Evolutionary conservation across 805 yeast species (phyloP), one percentile per base, ranked within the genome.

Genomic region (Kodamaea kaohsiungensis): DNA sequence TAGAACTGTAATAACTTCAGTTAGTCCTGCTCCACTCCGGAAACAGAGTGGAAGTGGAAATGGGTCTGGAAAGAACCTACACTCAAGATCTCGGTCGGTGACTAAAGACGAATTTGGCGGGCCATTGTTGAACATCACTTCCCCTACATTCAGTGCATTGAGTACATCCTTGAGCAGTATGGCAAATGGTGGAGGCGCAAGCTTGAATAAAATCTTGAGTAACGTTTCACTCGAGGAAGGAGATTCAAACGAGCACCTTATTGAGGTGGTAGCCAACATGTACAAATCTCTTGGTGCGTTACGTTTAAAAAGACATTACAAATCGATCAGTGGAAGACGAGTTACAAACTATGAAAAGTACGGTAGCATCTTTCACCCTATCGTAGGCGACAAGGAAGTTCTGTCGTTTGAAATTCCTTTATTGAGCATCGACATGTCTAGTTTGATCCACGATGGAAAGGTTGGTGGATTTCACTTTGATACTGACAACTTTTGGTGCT

Each of bases 371-470:
- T 63, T 75, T 5, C 78, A 72, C 49, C 76, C 77, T 4, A 66
- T 74, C 4, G 66, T 69, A 2, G 62, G 68, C 53, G 79, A 75
- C 54, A 70, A 67, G 51, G 59, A 65, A 22, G 71, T 74, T 2
- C 78, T 79, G 1, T 68, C 76, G 2, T 70, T 75, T 9, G 73
- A 69, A 51, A 67, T 72, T 3, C 78, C 79, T 0, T 58, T 71
- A 18, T 53, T 68, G 47, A 60, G 61, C 13, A 54, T 75, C 42
- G 76, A 76, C 56, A 59, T 75, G 33, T 67, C 74, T 3, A 52
- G 61, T 27, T 66, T 70, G 55, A 62, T 69, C 13, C 61, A 62
- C 18, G 73, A 74, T 55, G 77, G 78, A 5, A 72, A 71, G 52
- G 63, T 76, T 15, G 70, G 68, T 35, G 71, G 70, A 5, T 62